A percentile compares a stretch with the other conserved stretches of the same genome.
phyloP scores from a whole-genome alignment of 1,284 basidiomycete genomes.

The Schizophyllum amplum region DNA sequence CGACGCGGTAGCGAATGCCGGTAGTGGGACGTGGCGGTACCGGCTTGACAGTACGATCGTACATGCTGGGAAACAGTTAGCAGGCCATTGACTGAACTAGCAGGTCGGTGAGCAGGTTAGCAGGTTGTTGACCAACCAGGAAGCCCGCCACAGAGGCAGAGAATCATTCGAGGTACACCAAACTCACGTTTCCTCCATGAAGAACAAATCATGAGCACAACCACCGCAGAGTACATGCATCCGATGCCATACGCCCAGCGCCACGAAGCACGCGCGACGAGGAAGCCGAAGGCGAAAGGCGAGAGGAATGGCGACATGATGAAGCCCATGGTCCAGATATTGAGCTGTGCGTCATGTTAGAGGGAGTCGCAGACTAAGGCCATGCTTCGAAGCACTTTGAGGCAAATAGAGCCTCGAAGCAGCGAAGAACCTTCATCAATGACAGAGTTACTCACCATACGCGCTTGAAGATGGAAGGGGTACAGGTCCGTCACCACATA shows the following conservation, averaged over 20 bases:
- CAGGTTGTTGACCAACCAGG: no score
- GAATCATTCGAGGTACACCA: not conserved
- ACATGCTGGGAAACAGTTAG: constrained; percentile 36
- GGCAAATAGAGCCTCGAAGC: not conserved
- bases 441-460: constrained; percentile 36
- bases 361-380: not conserved
- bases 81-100: not conserved
- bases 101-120: no score
- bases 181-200: constrained; percentile 59
- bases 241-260: constrained; percentile 69
- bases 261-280: constrained; percentile 58
- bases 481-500: constrained; percentile 63
- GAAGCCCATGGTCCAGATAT: constrained; percentile 68
- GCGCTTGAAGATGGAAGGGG: constrained; percentile 69
- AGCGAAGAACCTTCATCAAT: no score
- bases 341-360: constrained; percentile 33
- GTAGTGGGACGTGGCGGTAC: constrained; percentile 35
- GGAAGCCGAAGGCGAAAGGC: constrained; percentile 63
- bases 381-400: no score
- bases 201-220: constrained; percentile 51
- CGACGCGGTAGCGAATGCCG: constrained; percentile 46
- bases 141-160: not conserved
- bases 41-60: constrained; percentile 53
- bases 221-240: constrained; percentile 47
- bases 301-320: constrained; percentile 58